Percentiles rank a stretch among this genome's conserved stretches.
Evolutionary conservation across 2,329 filamentous ascomycete genomes (phyloP).

Genomic region (Penicillium occitanis): DNA sequence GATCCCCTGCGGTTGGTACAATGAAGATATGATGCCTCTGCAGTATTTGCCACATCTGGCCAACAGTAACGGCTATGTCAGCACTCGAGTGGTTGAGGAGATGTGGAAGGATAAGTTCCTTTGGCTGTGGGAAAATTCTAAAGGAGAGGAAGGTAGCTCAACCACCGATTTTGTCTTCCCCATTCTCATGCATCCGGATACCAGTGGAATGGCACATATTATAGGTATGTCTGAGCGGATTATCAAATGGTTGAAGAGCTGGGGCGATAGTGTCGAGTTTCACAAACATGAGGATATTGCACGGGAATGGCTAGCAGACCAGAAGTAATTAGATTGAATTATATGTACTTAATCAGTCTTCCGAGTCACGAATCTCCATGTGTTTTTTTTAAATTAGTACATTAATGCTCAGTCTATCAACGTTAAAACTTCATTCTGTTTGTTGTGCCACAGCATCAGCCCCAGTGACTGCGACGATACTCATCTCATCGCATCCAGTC

Average conservation of each 20-base stretch:
- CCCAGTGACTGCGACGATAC: constrained; percentile 12
- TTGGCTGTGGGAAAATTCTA: constrained; percentile 39
- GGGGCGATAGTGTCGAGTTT: constrained; percentile 49
- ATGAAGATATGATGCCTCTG: constrained; percentile 53
- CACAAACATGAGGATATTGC: constrained; percentile 47
- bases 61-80: constrained; percentile 53
- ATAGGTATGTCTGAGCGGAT: constrained; percentile 52
- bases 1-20: constrained; percentile 54
- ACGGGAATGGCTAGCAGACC: constrained; percentile 34
- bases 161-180: constrained; percentile 43
- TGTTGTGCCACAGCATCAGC: neutral
- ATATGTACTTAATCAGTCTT: neutral
- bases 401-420: neutral
- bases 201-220: constrained; percentile 55
- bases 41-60: constrained; percentile 48
- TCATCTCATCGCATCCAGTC: constrained; percentile 16
- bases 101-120: constrained; percentile 54
- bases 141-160: constrained; percentile 22
- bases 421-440: neutral
- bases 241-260: constrained; percentile 45
- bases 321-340: neutral
- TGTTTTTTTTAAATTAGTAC: neutral
- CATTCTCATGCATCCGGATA: constrained; percentile 53
- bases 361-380: neutral
- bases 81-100: constrained; percentile 48